Evolutionary conservation across 2,329 filamentous ascomycete genomes (phyloP).

Genomic region (Sclerotinia minor): DNA sequence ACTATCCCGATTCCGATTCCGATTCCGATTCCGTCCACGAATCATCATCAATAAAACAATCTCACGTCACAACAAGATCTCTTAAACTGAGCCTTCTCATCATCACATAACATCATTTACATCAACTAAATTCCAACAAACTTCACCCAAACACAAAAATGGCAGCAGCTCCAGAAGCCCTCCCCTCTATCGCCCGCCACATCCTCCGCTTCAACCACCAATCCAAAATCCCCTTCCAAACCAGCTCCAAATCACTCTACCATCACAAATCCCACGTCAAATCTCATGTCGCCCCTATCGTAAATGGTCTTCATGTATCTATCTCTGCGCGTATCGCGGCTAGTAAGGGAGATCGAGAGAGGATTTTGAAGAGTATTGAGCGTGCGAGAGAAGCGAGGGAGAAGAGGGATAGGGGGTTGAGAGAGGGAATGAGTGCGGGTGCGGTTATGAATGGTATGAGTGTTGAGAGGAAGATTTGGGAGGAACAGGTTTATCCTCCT

Average conservation of each 20-base stretch:
- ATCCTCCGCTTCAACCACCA: conserved; percentile 12
- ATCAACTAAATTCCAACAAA: not conserved
- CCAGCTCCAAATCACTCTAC: not conserved
- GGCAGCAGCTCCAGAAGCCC: not conserved
- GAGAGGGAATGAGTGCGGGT: too few relatives aligned
- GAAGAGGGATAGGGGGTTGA: not conserved
- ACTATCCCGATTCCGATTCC: too few relatives aligned
- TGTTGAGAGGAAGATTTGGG: not conserved
- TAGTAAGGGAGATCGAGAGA: conserved; percentile 8
- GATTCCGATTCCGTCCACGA: not conserved
- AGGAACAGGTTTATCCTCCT: conserved; percentile 16
- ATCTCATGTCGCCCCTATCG: too few relatives aligned
- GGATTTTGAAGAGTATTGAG: conserved; percentile 9
- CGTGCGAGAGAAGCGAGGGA: not conserved
- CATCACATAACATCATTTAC: not conserved
- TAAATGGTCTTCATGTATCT: not conserved
- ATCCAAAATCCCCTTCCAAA: not conserved
- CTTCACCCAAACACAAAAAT: not conserved
- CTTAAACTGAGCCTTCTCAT: not conserved
- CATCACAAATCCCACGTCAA: not conserved
- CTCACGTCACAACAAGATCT: not conserved
- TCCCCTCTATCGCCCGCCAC: conserved; percentile 7
- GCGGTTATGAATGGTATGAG: not conserved
- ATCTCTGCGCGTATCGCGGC: conserved; percentile 7
- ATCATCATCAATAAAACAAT: not conserved